Evolutionary conservation across 106 monocot genomes (phyloP).

Genomic region (Platanthera zijinensis): DNA sequence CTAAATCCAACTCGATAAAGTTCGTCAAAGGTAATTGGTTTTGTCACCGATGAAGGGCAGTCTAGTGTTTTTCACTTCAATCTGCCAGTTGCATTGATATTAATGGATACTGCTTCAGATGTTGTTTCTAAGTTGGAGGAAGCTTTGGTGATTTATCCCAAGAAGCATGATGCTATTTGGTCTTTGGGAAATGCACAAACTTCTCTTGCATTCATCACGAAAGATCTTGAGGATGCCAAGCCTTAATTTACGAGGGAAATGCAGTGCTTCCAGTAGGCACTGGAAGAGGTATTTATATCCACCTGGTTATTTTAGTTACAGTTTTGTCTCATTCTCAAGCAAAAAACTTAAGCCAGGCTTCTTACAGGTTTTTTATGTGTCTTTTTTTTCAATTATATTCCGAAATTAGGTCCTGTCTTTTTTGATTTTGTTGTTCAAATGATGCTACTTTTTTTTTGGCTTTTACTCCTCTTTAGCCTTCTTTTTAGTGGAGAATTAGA

Average conservation of each 20-base stretch:
- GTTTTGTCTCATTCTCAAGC: background rate
- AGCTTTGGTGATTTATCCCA: conserved; percentile 64
- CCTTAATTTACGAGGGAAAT: conserved; percentile 52
- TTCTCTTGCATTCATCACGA: conserved; percentile 55
- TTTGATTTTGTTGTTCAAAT: no score
- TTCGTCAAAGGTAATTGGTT: conserved; percentile 14
- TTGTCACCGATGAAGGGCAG: background rate
- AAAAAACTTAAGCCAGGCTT: conserved; percentile 8
- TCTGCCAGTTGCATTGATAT: background rate
- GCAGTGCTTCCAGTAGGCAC: conserved; percentile 57
- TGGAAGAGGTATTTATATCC: conserved; percentile 33
- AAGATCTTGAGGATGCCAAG: conserved; percentile 43
- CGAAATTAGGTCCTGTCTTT: no score
- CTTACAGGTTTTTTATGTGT: conserved; percentile 10
- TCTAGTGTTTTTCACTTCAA: background rate
- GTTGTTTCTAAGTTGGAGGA: conserved; percentile 77
- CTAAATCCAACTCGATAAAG: conserved; percentile 12
- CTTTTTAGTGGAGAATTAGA: no score
- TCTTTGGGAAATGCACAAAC: conserved; percentile 89
- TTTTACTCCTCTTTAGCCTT: no score
- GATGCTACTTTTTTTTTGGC: no score
- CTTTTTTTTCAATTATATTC: no score
- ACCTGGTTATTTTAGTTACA: no score
- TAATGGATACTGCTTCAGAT: conserved; percentile 23
- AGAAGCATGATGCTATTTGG: conserved; percentile 72